Evolutionary conservation across 371 early-diverging fungal genomes (phyloP), one percentile per base, ranked within the genome.

Genomic region (Actinomucor elegans): DNA sequence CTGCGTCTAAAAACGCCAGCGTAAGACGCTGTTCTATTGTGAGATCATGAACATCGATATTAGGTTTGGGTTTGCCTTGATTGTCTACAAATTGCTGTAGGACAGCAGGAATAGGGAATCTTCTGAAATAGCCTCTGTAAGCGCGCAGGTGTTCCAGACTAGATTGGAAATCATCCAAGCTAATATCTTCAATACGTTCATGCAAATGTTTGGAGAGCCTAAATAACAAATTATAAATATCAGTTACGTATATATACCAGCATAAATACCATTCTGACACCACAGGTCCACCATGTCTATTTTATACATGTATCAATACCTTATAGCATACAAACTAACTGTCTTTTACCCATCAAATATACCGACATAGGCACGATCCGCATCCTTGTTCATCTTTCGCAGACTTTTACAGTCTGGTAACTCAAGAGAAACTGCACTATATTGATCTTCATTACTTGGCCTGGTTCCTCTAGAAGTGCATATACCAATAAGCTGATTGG

Each of bases 11-110:
- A 48, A 80, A 86, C 3, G 79, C 77, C 11, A 86, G 56, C 18
- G 62, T 76, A 29, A 86, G 29, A 1, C 84, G 65, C 34, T 86
- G 85, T 37, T 86, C 86, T 6, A 84, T 20, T n/a, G 79, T 72
- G 53, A 86, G 40, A 29, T 73, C 66, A 27, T 31, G 43, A 5
- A 28, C 31, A 23, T 56, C 50, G 1, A 42, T 17, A 3, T 40
- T 55, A 10, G 32, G 23, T 9, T 55, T 52, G 2, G 55, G 43
- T 17, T 40, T 36, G 9, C 68, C 59, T 9, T 68, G 10, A 27
- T 55, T 49, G 36, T 75, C 71, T 1, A 71, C 67, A 5, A 49
- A 21, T 7, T 59, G 59, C 23, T 48, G 46, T 5, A 79, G 38
- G 0, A 57, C 46, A 3, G 36, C 15, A 26, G 76, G 76, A 11